phyloP scores from a whole-genome alignment of 257 asterid genomes.

The Penstemon newberryi region DNA sequence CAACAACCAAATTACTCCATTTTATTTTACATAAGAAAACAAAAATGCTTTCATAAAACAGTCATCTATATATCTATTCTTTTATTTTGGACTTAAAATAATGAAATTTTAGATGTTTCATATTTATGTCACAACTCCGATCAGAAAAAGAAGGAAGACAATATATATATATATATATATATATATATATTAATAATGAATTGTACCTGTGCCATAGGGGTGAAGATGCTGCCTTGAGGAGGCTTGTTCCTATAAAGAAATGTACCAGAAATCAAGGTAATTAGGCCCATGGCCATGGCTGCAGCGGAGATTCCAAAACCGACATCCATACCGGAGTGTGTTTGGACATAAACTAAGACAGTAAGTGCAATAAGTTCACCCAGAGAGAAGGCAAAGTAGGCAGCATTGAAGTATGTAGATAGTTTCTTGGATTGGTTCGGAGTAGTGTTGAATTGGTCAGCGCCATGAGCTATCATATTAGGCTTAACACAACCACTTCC shows the following conservation, averaged over 20 bases:
- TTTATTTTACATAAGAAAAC: constrained; percentile 18
- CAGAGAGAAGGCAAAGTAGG: constrained; percentile 84
- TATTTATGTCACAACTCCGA: no score
- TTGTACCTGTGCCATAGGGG: constrained; percentile 74
- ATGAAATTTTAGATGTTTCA: no score
- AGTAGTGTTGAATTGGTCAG: constrained; percentile 67
- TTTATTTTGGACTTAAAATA: no score
- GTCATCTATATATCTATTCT: no score
- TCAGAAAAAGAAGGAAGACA: no score
- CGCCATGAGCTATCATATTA: constrained; percentile 94
- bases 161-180: no score
- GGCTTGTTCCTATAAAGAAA: constrained; percentile 67
- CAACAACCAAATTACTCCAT: constrained; percentile 27
- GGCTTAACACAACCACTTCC: constrained; percentile 99
- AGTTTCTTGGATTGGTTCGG: constrained; percentile 60
- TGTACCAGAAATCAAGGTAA: constrained; percentile 59
- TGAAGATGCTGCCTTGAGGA: constrained; percentile 78
- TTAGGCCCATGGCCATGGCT: constrained; percentile 80
- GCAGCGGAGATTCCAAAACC: constrained; percentile 92
- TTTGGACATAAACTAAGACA: constrained; percentile 78
- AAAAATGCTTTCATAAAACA: constrained; percentile 40
- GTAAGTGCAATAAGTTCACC: constrained; percentile 87
- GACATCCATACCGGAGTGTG: constrained; percentile 95
- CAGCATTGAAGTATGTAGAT: constrained; percentile 86
- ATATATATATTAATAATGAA: no score